A percentile compares a stretch with the other conserved stretches of the same genome.
These are phyloP conservation scores for Leccinum arenicola DNA, from an alignment of 768 basidiomycete species.

Conservation along the genomic window DNA sequence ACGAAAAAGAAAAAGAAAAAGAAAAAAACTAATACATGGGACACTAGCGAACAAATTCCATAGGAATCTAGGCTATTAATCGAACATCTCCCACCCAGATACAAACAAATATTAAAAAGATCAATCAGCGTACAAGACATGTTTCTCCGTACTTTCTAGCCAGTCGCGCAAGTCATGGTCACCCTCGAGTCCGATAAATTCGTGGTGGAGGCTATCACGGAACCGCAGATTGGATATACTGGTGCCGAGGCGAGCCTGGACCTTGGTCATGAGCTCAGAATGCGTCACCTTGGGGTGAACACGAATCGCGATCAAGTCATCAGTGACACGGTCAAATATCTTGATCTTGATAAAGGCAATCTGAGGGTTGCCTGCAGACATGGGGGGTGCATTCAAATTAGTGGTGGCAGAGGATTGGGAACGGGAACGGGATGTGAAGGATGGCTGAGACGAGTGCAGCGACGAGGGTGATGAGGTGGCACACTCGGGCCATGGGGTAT, in stretches of 20 bases:
- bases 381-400: constrained; percentile 62
- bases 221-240: constrained; percentile 71
- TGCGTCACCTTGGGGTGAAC: constrained; percentile 91
- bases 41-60: constrained; percentile 17
- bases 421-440: constrained; percentile 50
- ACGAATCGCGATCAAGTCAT: constrained; percentile 95
- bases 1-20: constrained; percentile 3
- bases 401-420: constrained; percentile 52
- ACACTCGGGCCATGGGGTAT: constrained; percentile 27
- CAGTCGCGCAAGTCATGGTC: constrained; percentile 68
- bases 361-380: constrained; percentile 75
- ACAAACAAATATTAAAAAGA: constrained; percentile 8
- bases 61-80: constrained; percentile 30
- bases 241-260: constrained; percentile 79
- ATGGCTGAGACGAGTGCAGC: constrained; percentile 50
- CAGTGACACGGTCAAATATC: constrained; percentile 89
- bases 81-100: constrained; percentile 9
- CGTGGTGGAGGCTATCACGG: constrained; percentile 67
- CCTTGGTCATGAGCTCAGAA: constrained; percentile 86
- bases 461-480: constrained; percentile 46
- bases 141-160: constrained; percentile 78
- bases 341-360: constrained; percentile 97
- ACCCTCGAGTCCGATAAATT: constrained; percentile 57
- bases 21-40: constrained; percentile 7
- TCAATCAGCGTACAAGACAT: constrained; percentile 79